Percentiles rank a stretch among this genome's conserved stretches.
phyloP scores from a whole-genome alignment of 2,329 filamentous ascomycete species.

The Pleurostoma richardsiae region DNA sequence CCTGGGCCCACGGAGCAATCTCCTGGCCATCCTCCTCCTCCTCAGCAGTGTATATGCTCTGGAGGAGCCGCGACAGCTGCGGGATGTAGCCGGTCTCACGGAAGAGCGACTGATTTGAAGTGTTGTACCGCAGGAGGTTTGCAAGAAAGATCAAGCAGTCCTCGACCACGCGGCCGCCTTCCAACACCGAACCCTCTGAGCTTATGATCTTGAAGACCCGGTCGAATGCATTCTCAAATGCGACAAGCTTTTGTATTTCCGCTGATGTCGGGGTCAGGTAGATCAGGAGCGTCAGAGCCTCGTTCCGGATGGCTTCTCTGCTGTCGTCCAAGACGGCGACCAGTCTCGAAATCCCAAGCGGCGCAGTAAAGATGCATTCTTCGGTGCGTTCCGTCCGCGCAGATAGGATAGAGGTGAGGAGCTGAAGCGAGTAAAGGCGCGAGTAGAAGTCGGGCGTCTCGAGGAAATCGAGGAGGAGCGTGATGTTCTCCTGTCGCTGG shows the following conservation, averaged over 20 bases:
- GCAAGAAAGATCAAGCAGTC: conserved; percentile 89
- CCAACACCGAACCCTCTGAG: conserved; percentile 71
- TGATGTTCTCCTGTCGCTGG: conserved; percentile 95
- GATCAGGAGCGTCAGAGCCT: conserved; percentile 80
- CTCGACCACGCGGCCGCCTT: conserved; percentile 84
- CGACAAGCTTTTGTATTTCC: conserved; percentile 91
- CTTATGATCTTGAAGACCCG: conserved; percentile 78
- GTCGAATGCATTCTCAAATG: conserved; percentile 91
- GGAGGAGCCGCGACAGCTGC: conserved; percentile 65
- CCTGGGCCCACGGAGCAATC: conserved; percentile 68
- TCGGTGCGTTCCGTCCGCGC: conserved; percentile 88
- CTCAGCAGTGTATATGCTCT: conserved; percentile 41
- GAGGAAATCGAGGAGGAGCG: conserved; percentile 80
- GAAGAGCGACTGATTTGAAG: conserved; percentile 91
- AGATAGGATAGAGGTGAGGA: conserved; percentile 79
- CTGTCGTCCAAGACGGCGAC: conserved; percentile 80
- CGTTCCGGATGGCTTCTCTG: conserved; percentile 82
- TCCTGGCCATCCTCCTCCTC: conserved; percentile 50
- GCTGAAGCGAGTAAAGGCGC: conserved; percentile 82
- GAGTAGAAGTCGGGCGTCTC: conserved; percentile 86
- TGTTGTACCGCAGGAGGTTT: conserved; percentile 81
- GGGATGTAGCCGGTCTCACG: conserved; percentile 81
- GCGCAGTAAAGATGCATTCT: conserved; percentile 87
- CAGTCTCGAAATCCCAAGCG: conserved; percentile 79
- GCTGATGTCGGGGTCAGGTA: conserved; percentile 80